Conservation (phyloP, 2,329 filamentous ascomycete species). For the Akanthomyces uredinophilus region DNA sequence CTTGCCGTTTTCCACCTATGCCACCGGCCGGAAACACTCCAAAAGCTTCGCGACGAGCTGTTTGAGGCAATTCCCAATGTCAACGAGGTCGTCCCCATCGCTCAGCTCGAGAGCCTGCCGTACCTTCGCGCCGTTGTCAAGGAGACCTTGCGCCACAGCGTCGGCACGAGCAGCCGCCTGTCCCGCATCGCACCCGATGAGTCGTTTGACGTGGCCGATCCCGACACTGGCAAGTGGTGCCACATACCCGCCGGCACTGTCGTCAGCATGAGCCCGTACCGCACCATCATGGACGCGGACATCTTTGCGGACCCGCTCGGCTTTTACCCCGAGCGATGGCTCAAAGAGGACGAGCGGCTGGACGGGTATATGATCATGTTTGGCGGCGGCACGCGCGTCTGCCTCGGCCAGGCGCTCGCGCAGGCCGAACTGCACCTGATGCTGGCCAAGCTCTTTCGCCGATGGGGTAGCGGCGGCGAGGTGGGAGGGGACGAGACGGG, state of each 20-base stretch:
- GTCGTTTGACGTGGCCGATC: constrained; percentile 26
- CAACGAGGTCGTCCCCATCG: constrained; percentile 23
- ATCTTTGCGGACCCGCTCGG: constrained; percentile 29
- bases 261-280: constrained; percentile 34
- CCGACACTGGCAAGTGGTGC: constrained; percentile 23
- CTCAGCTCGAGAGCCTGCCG: constrained; percentile 30
- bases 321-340: constrained; percentile 34
- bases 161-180: constrained; percentile 42
- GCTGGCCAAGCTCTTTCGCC: constrained; percentile 33
- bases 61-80: constrained; percentile 30
- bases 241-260: constrained; percentile 29
- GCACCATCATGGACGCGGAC: constrained; percentile 29
- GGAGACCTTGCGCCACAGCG: constrained; percentile 45
- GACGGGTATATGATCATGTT: constrained; percentile 32
- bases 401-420: constrained; percentile 34
- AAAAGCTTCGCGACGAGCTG: constrained; percentile 31
- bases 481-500: constrained; percentile 26
- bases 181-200: constrained; percentile 42
- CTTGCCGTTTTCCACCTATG: constrained; percentile 33
- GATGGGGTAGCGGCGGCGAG: constrained; percentile 31
- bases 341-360: constrained; percentile 28
- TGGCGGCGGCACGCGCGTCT: constrained; percentile 31
- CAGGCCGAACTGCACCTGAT: constrained; percentile 34
- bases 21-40: constrained; percentile 26
- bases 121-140: constrained; percentile 48